Evolutionary conservation across 2,329 filamentous ascomycete species (phyloP).

Genomic region (Monosporascus ibericus): DNA sequence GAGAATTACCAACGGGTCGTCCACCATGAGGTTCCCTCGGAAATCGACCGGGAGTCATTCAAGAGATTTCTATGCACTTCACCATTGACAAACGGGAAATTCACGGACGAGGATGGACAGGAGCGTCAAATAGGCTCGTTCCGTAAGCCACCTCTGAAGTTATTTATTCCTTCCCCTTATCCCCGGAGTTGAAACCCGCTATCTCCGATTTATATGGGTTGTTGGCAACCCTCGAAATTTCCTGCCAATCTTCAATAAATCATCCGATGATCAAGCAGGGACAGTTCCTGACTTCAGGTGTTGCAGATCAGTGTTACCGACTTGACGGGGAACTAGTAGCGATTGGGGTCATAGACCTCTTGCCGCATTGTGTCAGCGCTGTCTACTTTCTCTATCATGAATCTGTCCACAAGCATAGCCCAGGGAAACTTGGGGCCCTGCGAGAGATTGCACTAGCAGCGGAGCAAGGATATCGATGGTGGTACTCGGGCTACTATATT

Average conservation of each 20-base stretch:
- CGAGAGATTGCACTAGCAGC: conserved; percentile 65
- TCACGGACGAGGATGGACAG: conserved; percentile 40
- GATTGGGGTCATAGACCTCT: conserved; percentile 68
- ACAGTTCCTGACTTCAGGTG: not conserved
- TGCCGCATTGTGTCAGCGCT: conserved; percentile 71
- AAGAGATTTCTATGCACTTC: conserved; percentile 68
- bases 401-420: conserved; percentile 61
- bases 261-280: not conserved
- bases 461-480: conserved; percentile 66
- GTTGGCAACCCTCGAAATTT: too few species aligned
- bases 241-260: not conserved
- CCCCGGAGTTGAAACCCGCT: too few species aligned
- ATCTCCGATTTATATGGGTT: not conserved
- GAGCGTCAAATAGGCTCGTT: conserved; percentile 61
- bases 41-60: conserved; percentile 59
- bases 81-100: conserved; percentile 47
- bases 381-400: conserved; percentile 81
- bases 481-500: conserved; percentile 79
- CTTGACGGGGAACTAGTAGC: conserved; percentile 71
- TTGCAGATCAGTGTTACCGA: conserved; percentile 66
- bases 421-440: conserved; percentile 71
- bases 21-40: conserved; percentile 57
- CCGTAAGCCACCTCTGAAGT: conserved; percentile 24
- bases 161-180: not conserved
- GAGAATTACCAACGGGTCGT: conserved; percentile 70